Base-by-base conservation (phyloP, 306 rosid genomes). In the Acacia melanoxylon region DNA sequence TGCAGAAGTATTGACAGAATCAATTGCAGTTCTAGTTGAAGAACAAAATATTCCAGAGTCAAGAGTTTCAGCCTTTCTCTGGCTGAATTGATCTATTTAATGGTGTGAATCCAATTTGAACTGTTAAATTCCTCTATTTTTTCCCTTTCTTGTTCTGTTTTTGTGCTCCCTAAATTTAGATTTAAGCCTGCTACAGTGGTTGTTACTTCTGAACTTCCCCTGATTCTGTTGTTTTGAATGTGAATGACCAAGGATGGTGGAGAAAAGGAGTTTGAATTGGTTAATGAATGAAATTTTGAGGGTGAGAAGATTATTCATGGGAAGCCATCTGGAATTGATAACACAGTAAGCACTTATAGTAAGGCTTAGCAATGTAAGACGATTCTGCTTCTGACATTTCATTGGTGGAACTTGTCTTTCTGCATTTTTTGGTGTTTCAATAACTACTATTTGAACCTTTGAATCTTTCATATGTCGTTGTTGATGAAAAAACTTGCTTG, bases 231-330 rank as follows among this genome's bases (percentile, higher is more conserved):
- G 85, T 79, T 69, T 19, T 92, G 74, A 92, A 95, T 84, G 37
- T 88, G 72, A 74, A 68, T 81, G 91, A 81, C 65, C 87, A 80
- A 79, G 97, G 87, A 31, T 95, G 99, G 99, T 85, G 87, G 86
- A 41, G 93, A 86, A 77, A 86, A 84, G 31, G 94, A 92, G 16
- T 92, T 91, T 63, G 94, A 85, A 12, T 88, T 93, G 83, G 84
- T 95, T 35, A 95, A 95, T 83, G 90, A 86, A 84, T 95, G 98
- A 98, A 98, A 98, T 48, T 93, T 91, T 87, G 99, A 93, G 89
- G 99, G 99, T 68, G 99, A 95, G 85, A 95, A 90, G 89, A 93
- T 93, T 56, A 73, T 95, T 75, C 99, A 95, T 86, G 99, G 99
- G 82, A 93, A 85, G 82, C 99, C 98, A 17, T 95, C 99, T 83